Evolutionary conservation across 441 rosid genomes (phyloP), one percentile per base, ranked within the genome.

Genomic region (Eruca vesicaria): DNA sequence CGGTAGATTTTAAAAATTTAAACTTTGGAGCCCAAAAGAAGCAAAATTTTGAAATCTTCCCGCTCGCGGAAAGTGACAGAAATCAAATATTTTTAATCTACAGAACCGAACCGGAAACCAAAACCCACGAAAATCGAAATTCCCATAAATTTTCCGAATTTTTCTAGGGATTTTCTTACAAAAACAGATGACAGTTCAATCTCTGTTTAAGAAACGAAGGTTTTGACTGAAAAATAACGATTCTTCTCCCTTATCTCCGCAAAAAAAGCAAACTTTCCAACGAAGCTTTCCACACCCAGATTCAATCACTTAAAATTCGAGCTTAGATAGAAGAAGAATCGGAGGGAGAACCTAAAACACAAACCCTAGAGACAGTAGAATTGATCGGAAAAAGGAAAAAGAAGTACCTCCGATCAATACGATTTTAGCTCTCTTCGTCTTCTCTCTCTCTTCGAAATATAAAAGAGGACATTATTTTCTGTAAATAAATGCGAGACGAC

Each of bases 91-190:
- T 56, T 71, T 53, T 73, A 9, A 55, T 55, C 28, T 7, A 32
- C 11, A 78, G 55, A 78, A 78, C 81, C 81, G 77, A 68, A 78
- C 81, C 77, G 78, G 78, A 73, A 68, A 7, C 58, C 12, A 16
- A 63, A 58, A 36, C 45, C 78, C 71, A 78, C 23, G 55, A 3
- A 73, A 66, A 62, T 72, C 78, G 66, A 78, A n/a, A 16, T 67
- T 67, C 66, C 63, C 19, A 59, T 55, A 19, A 0, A 19, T 9
- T 19, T 31, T 59, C 9, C 5, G 48, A 23, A 9, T 26, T 52
- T 18, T 43, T 45, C 3, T 26, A 56, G 56, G 56, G 62, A 11
- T 71, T 59, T 67, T 52, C 56, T 50, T 21, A 63, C 45, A 57
- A 65, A n/a, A 57, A 45, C 55, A 35, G 19, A 8, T 56, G 59